These are phyloP conservation scores for Diplodia intermedia DNA, from an alignment of 2,329 filamentous ascomycete species.

Conservation along the genomic window DNA sequence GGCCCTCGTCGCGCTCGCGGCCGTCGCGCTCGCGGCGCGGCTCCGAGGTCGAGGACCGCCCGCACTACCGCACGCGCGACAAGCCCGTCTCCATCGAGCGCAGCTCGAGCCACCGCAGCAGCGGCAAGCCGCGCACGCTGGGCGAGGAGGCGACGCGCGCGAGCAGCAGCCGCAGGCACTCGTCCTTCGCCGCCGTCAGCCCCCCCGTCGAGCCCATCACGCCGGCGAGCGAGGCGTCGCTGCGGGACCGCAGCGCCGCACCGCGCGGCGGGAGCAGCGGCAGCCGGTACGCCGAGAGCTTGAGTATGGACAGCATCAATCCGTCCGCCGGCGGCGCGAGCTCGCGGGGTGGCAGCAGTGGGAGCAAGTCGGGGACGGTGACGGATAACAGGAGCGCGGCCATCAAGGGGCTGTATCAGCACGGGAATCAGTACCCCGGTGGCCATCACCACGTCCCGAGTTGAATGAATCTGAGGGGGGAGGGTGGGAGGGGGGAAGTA, in stretches of 20 bases:
- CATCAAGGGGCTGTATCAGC: slow-evolving; percentile 46
- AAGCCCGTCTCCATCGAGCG: slow-evolving; percentile 26
- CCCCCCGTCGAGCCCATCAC: neutral
- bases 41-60: slow-evolving; percentile 18
- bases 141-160: slow-evolving; percentile 10
- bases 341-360: slow-evolving; percentile 18
- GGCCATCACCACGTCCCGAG: slow-evolving; percentile 14
- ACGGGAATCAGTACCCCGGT: slow-evolving; percentile 33
- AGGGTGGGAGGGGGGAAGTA: neutral
- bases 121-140: slow-evolving; percentile 10
- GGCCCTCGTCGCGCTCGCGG: slow-evolving; percentile 11
- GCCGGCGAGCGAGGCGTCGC: slow-evolving; percentile 7
- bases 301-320: slow-evolving; percentile 9
- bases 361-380: slow-evolving; percentile 44
- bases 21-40: slow-evolving; percentile 12
- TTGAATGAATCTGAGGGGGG: neutral
- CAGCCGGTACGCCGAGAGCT: slow-evolving; percentile 19
- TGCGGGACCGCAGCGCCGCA: slow-evolving; percentile 16
- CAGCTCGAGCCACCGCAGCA: slow-evolving; percentile 5
- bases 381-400: slow-evolving; percentile 43
- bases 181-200: slow-evolving; percentile 13
- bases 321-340: neutral
- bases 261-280: neutral
- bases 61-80: slow-evolving; percentile 28
- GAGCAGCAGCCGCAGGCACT: slow-evolving; percentile 9